Percentiles rank a stretch among this genome's conserved stretches.
Conservation (phyloP, 2,329 filamentous ascomycete genomes). For the Monilinia aucupariae region DNA sequence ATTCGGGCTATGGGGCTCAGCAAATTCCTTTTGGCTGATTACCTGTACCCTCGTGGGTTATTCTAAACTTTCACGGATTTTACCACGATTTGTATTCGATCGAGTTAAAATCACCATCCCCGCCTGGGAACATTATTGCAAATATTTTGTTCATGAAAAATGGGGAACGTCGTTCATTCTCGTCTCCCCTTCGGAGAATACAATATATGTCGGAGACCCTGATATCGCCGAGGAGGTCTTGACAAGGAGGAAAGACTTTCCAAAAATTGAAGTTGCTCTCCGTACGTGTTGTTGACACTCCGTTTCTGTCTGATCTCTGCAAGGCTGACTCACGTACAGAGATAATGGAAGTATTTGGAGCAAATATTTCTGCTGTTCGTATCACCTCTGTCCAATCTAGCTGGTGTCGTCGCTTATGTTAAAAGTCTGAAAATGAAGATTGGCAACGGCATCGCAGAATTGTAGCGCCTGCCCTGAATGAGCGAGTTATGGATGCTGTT, state of each 20-base stretch:
- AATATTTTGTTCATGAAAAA: slow-evolving; percentile 17
- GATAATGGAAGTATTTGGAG: neutral
- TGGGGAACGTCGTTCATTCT: slow-evolving; percentile 18
- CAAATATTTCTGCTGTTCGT: slow-evolving; percentile 2
- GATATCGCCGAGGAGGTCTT: slow-evolving; percentile 18
- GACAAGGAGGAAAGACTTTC: slow-evolving; percentile 17
- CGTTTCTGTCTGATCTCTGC: neutral
- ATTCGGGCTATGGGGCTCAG: slow-evolving; percentile 16
- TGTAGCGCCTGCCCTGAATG: slow-evolving; percentile 40
- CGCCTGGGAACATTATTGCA: slow-evolving; percentile 19
- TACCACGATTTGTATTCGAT: slow-evolving; percentile 18
- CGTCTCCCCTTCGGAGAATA: slow-evolving; percentile 15
- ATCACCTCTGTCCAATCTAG: neutral
- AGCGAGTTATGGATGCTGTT: slow-evolving; percentile 38
- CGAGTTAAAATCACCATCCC: slow-evolving; percentile 18
- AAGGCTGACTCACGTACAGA: neutral
- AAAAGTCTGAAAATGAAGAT: slow-evolving; percentile 34
- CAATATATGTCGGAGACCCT: slow-evolving; percentile 16
- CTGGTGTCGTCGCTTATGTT: slow-evolving; percentile 19
- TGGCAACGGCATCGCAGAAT: slow-evolving; percentile 42
- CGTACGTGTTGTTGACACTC: neutral
- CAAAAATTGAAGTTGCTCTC: slow-evolving; percentile 14
- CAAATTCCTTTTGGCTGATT: slow-evolving; percentile 18
- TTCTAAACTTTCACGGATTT: slow-evolving; percentile 1
- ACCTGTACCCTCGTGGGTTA: slow-evolving; percentile 10